A percentile compares a stretch with the other conserved stretches of the same genome.
Evolutionary conservation across 1,139 yeast genomes (phyloP).

Genomic region (Kodamaea sp.): DNA sequence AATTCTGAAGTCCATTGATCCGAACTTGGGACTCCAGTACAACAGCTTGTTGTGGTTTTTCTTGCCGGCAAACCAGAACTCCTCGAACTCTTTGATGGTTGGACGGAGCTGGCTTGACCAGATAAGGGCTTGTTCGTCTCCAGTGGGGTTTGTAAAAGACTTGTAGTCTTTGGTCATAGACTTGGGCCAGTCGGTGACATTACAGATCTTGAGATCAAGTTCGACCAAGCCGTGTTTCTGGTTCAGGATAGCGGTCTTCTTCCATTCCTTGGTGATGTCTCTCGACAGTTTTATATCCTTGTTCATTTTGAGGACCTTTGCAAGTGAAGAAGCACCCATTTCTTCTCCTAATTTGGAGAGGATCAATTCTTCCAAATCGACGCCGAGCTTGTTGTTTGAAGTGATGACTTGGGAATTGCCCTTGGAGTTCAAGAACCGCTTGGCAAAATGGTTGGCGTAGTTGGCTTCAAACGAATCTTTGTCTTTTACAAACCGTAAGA

Average conservation of each 20-base stretch:
- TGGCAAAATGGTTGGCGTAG: conserved; percentile 88
- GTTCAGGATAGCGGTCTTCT: conserved; percentile 20
- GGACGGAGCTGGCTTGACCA: conserved; percentile 45
- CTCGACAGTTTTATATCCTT: conserved; percentile 72
- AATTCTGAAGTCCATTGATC: conserved; percentile 75
- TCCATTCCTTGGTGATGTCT: conserved; percentile 60
- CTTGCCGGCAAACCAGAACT: conserved; percentile 49
- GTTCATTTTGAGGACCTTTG: conserved; percentile 86
- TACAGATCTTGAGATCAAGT: conserved; percentile 56
- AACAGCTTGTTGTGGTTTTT: conserved; percentile 74
- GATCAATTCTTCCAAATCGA: conserved; percentile 70
- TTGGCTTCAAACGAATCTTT: conserved; percentile 86
- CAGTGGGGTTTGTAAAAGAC: conserved; percentile 34
- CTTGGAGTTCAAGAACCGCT: conserved; percentile 65
- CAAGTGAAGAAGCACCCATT: conserved; percentile 77
- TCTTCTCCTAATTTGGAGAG: conserved; percentile 74
- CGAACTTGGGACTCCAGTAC: conserved; percentile 82
- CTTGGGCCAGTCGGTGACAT: conserved; percentile 53
- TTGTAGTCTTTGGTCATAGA: conserved; percentile 60
- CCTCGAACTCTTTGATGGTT: conserved; percentile 42
- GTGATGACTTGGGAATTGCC: conserved; percentile 19
- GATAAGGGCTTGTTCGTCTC: conserved; percentile 47
- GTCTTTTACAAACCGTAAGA: conserved; percentile 73
- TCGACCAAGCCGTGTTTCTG: conserved; percentile 19
- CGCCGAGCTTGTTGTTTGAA: conserved; percentile 28